These are phyloP conservation scores for Gossypium stocksii DNA, from an alignment of 345 rosid species.

Conservation along the genomic window DNA sequence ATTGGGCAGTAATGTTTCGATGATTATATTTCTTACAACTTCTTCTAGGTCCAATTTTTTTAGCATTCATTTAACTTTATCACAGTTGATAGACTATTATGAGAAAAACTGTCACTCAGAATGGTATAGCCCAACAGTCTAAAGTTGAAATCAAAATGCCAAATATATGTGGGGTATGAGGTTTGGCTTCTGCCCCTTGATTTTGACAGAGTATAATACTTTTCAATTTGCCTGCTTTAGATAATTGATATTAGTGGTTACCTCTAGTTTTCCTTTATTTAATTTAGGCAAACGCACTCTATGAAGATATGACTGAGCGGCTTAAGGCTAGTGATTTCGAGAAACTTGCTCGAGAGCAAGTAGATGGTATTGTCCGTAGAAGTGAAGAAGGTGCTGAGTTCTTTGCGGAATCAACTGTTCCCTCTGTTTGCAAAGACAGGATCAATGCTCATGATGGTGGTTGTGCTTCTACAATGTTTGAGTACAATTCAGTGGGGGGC, in stretches of 20 bases:
- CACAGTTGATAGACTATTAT: not conserved
- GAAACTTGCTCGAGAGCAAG: not conserved
- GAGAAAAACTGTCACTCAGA: not conserved
- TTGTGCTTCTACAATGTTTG: not conserved
- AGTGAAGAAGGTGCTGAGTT: not conserved
- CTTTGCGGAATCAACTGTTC: not conserved
- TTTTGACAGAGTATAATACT: not conserved
- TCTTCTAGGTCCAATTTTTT: not conserved
- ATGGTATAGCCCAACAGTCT: not conserved
- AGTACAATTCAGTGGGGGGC: not conserved
- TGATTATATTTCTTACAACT: not conserved
- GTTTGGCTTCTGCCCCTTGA: not conserved
- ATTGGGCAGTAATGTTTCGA: not conserved
- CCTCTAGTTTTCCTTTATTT: not conserved
- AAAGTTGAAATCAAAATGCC: not conserved
- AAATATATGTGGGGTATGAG: not conserved
- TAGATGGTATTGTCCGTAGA: not conserved
- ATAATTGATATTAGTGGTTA: not conserved
- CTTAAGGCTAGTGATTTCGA: not conserved
- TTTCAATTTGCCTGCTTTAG: not conserved
- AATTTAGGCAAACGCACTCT: not conserved
- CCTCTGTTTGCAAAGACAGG: not conserved
- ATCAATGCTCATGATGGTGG: not conserved
- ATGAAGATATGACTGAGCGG: not conserved
- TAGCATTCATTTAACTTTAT: not conserved